A percentile compares a stretch with the other conserved stretches of the same genome.
Conservation (phyloP, 768 basidiomycete species). For the Sistotremastrum niveocremeum region DNA sequence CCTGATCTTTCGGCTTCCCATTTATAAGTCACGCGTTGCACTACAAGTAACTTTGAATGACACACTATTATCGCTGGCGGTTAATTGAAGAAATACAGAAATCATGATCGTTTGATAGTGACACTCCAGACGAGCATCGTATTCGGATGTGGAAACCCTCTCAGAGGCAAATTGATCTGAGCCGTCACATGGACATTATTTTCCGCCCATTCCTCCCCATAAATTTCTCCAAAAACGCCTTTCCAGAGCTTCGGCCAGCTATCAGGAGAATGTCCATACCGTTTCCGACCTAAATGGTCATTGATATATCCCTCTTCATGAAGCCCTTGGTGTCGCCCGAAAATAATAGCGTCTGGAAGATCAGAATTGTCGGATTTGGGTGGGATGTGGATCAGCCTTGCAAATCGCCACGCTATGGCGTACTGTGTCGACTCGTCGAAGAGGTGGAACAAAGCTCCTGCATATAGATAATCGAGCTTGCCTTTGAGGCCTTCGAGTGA, state of each 20-base stretch:
- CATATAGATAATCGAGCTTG: conserved; percentile 16
- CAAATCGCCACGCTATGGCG: conserved; percentile 17
- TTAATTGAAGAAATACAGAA: too few relatives aligned
- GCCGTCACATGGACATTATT: conserved; percentile 10
- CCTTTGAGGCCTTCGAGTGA: conserved; percentile 13
- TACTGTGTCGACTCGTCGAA: conserved; percentile 20
- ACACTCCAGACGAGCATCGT: conserved; percentile 17
- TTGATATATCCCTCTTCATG: conserved; percentile 14
- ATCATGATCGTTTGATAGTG: conserved; percentile 2
- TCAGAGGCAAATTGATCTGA: neutral
- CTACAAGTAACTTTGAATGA: too few relatives aligned
- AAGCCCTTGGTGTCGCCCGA: conserved; percentile 20
- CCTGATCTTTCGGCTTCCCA: too few relatives aligned
- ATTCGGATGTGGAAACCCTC: neutral
- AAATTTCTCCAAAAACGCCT: conserved; percentile 12
- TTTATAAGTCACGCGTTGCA: too few relatives aligned
- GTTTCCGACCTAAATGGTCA: conserved; percentile 15
- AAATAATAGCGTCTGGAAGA: conserved; percentile 14
- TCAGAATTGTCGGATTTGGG: conserved; percentile 4
- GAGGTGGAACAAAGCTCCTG: conserved; percentile 23
- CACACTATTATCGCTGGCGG: too few relatives aligned
- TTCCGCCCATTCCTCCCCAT: conserved; percentile 12
- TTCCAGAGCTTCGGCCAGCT: conserved; percentile 20
- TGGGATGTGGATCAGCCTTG: conserved; percentile 7
- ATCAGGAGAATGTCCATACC: conserved; percentile 17